Base-by-base conservation (phyloP, 2,329 filamentous ascomycete genomes). In the Trichoderma simmonsii region DNA sequence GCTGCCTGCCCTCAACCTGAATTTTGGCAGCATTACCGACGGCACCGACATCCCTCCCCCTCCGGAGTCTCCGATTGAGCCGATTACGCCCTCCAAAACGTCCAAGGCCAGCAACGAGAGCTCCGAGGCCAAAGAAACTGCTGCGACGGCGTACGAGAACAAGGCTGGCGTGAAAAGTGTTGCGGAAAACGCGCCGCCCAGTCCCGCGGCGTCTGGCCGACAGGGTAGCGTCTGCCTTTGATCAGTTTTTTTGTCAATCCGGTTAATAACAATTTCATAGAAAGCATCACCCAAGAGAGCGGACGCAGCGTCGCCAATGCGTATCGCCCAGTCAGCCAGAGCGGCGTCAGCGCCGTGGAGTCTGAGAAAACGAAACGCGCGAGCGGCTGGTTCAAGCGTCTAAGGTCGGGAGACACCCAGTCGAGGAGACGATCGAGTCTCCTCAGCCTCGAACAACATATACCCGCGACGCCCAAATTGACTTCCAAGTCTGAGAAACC, bases 1-100 rank as follows among this genome's bases (percentile, higher is more conserved):
- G 72, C 30, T 70, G 43, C 88, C 88, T 9, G 85, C 84, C 61
- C 83, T 90, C 73, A 82, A 90, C 74, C 84, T 90, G 81, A 85
- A 88, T 75, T 89, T 89, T 76, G 84, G 85, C 72, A 88, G 85
- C 61, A 82, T 90, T 77, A 90, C 88, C 57, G 88, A 90, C 54
- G 88, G 88, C 69, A 90, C 88, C 78, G 78, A 88, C 77, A 90
- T 90, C 75, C 88, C 88, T 57, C 86, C 88, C 34, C 88, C 88
- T 28, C 83, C 82, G 61, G 87, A 87, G 21, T 89, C 87, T 62
- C 88, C 88, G 61, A 80, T 85, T 68, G 80, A 83, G 75, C 85
- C 87, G 78, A 82, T 82, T 59, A 82, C 83, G 70, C 84, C 83
- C 73, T 83, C 85, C 18, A 78, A 78, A 72, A 81, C 81, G 60